Base-by-base conservation (phyloP, 2,329 filamentous ascomycete genomes). In the Sporothrix phasma region DNA sequence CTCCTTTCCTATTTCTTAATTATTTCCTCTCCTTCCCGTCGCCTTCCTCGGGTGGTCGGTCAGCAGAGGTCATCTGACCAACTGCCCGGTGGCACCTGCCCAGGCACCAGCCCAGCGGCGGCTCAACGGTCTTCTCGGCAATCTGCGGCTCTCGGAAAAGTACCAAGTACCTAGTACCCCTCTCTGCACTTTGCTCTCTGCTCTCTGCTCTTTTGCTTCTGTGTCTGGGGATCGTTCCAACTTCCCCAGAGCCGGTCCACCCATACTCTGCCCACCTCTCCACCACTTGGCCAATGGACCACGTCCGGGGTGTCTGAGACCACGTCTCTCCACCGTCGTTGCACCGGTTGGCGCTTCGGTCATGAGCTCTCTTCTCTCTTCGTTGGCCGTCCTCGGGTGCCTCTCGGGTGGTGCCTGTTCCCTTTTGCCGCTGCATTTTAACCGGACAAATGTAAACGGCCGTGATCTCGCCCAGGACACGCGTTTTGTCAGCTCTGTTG, bases 61-160 rank as follows among this genome's bases (percentile, higher is more conserved):
- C 29, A 19, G 19, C 22, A 8, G 7, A 17, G 39, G 56, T 45
- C 39, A 59, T 29, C n/a, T 46, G 56, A 59, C 56, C 22, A 5
- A 5, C 51, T 13, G 13, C 6, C 17, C 29, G 19, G n/a, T 29
- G 19, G 24, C 29, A 19, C 11, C 13, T n/a, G n/a, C n/a, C n/a
- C n/a, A n/a, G n/a, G n/a, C n/a, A n/a, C n/a, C n/a, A n/a, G n/a
- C n/a, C n/a, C n/a, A n/a, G n/a, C n/a, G n/a, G n/a, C n/a, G n/a
- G n/a, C n/a, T n/a, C n/a, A n/a, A n/a, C 45, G 46, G n/a, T 26
- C n/a, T 58, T 22, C 54, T 66, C 65, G 65, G 65, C 65, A 64
- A 64, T 62, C 43, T 26, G 51, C 65, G 65, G 65, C 65, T 37
- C 53, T 64, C 65, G 65, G 65, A 46, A 51, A 66, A 62, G n/a